These are phyloP conservation scores for Thymus quinquecostatus DNA, from an alignment of 257 asterid genomes.

Conservation along the genomic window DNA sequence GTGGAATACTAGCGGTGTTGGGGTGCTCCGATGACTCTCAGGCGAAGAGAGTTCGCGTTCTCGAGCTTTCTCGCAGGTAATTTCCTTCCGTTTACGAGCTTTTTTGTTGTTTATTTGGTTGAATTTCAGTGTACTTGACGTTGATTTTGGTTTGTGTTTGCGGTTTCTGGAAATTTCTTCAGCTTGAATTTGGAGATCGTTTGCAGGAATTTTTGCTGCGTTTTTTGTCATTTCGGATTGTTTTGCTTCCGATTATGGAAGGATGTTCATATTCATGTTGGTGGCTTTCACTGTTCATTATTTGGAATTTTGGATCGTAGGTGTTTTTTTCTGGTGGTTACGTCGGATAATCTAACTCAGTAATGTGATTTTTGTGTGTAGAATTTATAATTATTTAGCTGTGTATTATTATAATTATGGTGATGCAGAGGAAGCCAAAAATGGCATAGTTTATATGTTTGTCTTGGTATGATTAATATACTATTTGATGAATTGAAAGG, in stretches of 20 bases:
- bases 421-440: no score
- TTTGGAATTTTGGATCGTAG: neutral
- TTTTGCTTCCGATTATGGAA: neutral
- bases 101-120: neutral
- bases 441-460: neutral
- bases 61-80: conserved; percentile 98
- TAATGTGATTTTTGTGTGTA: neutral
- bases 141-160: neutral
- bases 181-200: neutral
- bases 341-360: neutral
- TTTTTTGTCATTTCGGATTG: neutral
- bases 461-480: neutral
- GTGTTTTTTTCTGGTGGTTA: neutral
- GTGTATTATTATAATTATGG: no score
- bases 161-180: neutral
- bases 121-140: neutral
- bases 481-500: neutral
- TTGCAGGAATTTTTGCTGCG: neutral
- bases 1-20: conserved; percentile 93
- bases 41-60: conserved; percentile 93
- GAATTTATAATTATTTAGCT: neutral
- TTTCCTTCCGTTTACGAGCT: neutral
- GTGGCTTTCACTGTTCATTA: neutral
- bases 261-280: neutral
- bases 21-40: conserved; percentile 92